These are phyloP conservation scores for Oidium heveae DNA, from an alignment of 2,329 filamentous ascomycete species.

Conservation along the genomic window DNA sequence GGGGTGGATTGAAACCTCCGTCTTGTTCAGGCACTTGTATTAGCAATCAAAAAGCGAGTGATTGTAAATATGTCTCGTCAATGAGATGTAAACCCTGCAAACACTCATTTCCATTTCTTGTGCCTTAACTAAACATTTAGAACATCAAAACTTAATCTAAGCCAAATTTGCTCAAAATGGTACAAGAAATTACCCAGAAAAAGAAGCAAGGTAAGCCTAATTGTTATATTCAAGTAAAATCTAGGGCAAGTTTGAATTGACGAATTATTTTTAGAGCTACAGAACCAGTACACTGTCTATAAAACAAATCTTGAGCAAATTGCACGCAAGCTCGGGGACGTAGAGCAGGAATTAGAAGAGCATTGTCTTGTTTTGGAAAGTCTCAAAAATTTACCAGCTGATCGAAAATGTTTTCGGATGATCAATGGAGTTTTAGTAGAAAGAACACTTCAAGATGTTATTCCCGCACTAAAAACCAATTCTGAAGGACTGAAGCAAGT, in stretches of 20 bases:
- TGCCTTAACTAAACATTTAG: too few relatives aligned
- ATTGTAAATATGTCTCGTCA: too few relatives aligned
- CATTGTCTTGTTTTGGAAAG: conserved; percentile 70
- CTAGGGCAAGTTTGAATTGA: not conserved
- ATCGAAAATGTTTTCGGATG: conserved; percentile 95
- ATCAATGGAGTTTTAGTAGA: conserved; percentile 94
- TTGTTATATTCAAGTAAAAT: not conserved
- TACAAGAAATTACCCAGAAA: conserved; percentile 12
- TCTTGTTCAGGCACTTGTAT: too few relatives aligned
- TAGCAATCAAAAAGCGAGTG: too few relatives aligned
- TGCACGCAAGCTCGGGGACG: conserved; percentile 51
- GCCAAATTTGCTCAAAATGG: conserved; percentile 6
- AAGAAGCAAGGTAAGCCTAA: conserved; percentile 14
- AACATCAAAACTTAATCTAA: too few relatives aligned
- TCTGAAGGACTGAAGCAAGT: conserved; percentile 85
- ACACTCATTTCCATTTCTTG: too few relatives aligned
- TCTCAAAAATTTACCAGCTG: conserved; percentile 50
- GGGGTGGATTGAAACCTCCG: too few relatives aligned
- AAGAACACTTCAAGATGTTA: conserved; percentile 75
- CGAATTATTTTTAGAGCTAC: conserved; percentile 33
- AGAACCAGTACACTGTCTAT: conserved; percentile 55
- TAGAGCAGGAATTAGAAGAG: conserved; percentile 1
- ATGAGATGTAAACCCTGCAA: too few relatives aligned
- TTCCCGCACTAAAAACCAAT: conserved; percentile 79
- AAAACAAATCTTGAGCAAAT: conserved; percentile 67